These are phyloP conservation scores for Termitomyces sp. DNA, from an alignment of 1,284 basidiomycete species.

Conservation along the genomic window DNA sequence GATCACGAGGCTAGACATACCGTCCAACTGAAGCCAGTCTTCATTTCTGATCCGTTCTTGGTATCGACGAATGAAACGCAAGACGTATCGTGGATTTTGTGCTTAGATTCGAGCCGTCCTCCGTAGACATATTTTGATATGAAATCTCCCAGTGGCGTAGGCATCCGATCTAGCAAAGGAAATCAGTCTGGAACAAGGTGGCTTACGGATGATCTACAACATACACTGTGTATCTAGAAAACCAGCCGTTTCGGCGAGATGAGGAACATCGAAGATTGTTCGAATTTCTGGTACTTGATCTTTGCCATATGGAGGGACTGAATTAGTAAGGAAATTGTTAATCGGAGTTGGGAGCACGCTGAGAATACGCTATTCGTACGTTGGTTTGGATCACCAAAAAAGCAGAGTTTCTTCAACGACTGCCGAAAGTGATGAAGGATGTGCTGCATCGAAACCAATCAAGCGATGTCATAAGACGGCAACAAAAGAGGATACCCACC, in stretches of 20 bases:
- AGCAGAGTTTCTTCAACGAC: constrained; percentile 32
- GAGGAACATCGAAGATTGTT: constrained; percentile 43
- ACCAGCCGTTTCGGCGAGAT: constrained; percentile 28
- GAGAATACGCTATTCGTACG: constrained; percentile 20
- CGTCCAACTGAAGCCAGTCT: constrained; percentile 36
- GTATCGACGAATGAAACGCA: constrained; percentile 44
- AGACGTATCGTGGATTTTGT: constrained; percentile 22
- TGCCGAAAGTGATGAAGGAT: constrained; percentile 29
- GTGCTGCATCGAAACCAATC: constrained; percentile 19
- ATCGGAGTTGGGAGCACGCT: not conserved
- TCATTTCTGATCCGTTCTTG: constrained; percentile 33
- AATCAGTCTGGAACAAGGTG: not conserved
- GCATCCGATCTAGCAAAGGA: constrained; percentile 43
- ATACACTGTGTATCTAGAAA: constrained; percentile 44
- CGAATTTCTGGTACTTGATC: constrained; percentile 33
- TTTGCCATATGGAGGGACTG: constrained; percentile 46
- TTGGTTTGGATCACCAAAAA: constrained; percentile 45
- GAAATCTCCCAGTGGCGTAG: constrained; percentile 39
- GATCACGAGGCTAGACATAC: constrained; percentile 26
- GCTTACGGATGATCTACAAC: constrained; percentile 3
- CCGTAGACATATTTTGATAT: constrained; percentile 41
- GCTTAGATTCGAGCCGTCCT: constrained; percentile 32
- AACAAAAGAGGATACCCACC: constrained; percentile 22
- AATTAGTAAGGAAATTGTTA: not conserved
- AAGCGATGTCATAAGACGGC: not conserved